Base-by-base conservation (phyloP, 805 yeast species). In the Kuraishia ogatae region DNA sequence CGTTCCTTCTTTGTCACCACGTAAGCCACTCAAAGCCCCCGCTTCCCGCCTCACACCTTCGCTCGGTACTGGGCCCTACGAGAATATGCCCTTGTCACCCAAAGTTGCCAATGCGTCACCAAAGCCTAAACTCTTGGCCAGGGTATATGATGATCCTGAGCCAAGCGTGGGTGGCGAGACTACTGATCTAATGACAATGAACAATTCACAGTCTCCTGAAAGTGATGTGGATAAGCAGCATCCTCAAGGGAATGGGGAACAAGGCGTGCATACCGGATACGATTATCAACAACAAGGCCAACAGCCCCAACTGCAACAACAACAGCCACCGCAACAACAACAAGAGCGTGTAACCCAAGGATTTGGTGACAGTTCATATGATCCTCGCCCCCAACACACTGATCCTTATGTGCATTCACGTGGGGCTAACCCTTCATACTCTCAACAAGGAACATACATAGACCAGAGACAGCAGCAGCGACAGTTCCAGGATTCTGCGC, bases 401-500 rank as follows among this genome's bases (percentile, higher is more conserved):
- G 35, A 23, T 13, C 19, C 43, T 3, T 35, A 35, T 15, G 17
- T 35, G 43, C 49, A 22, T 35, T 24, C 51, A 29, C 47, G 19
- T 56, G 49, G 22, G 20, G 35, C 48, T 21, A 29, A 15, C 23
- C 54, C n/a, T 13, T 29, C 49, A 23, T 61, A 56, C 19, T 56
- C 51, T 39, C 60, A 52, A 26, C 57, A 54, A 19, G 57, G 47
- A 21, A 58, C 43, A 43, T 58, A 39, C 55, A 48, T 46, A 58
- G 58, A 50, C 29, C 58, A 52, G 52, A 59, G 59, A 60, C 53
- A 57, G 54, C 64, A 62, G 55, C 53, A 59, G 59, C 60, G 58
- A 61, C 54, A 58, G 56, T 50, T 57, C 58, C 51, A 60, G 63
- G 54, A 68, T 48, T 69, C 60, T 48, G 60, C 71, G 22, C 65